Evolutionary conservation across 257 asterid species (phyloP).

Genomic region (Verbena officinalis): DNA sequence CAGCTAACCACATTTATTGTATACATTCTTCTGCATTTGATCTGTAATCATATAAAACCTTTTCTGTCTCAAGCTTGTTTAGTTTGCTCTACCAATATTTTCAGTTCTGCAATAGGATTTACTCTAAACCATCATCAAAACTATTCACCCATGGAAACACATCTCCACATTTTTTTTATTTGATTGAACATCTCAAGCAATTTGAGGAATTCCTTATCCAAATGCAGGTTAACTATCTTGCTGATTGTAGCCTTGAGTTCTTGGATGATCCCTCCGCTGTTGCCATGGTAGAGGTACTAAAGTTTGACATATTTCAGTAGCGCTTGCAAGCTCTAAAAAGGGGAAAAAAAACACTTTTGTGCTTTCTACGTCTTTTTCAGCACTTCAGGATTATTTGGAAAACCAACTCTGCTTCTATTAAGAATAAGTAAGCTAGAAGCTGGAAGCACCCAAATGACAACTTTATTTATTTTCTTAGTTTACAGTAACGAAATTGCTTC

Average conservation of each 20-base stretch:
- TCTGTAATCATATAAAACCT: constrained; percentile 17
- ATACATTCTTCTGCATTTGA: constrained; percentile 21
- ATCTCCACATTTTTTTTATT: constrained; percentile 2
- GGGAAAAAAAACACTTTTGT: no score
- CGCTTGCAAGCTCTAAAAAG: no score
- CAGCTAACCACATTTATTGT: constrained; percentile 7
- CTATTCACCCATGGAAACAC: not conserved
- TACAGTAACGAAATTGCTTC: no score
- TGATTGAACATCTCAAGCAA: constrained; percentile 22
- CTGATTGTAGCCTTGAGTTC: constrained; percentile 89
- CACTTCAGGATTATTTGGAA: no score
- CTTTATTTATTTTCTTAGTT: no score
- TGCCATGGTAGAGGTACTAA: constrained; percentile 79
- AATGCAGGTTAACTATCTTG: constrained; percentile 81
- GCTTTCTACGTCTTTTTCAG: no score
- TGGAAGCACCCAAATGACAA: no score
- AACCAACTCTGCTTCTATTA: no score
- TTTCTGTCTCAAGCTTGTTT: constrained; percentile 19
- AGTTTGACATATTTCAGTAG: no score
- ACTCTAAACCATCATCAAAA: not conserved
- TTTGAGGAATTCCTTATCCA: constrained; percentile 21
- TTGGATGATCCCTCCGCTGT: constrained; percentile 87
- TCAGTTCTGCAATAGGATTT: constrained; percentile 3
- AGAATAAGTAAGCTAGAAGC: no score
- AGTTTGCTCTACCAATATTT: constrained; percentile 23